Conservation (phyloP, 2,329 filamentous ascomycete genomes). For the Phaeosphaeria sp. region DNA sequence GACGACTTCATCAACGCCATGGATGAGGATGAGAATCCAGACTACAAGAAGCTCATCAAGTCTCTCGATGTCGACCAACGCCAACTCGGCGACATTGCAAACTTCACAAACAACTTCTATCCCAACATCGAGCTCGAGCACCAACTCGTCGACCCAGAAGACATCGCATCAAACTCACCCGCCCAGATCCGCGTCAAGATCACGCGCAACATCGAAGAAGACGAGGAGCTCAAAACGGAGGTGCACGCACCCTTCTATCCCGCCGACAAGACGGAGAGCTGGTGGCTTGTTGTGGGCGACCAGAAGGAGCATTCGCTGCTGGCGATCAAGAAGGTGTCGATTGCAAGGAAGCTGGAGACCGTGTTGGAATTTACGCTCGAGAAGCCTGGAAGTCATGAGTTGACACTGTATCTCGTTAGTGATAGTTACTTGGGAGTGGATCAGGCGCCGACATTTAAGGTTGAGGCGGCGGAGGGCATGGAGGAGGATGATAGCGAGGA, state of each 20-base stretch:
- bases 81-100: conserved; percentile 86
- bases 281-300: conserved; percentile 97
- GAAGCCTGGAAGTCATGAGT: conserved; percentile 79
- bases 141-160: conserved; percentile 79
- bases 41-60: conserved; percentile 79
- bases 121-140: conserved; percentile 94
- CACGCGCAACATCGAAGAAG: conserved; percentile 78
- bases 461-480: conserved; percentile 89
- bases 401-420: conserved; percentile 95
- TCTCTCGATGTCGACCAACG: conserved; percentile 78
- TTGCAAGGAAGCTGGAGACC: conserved; percentile 77
- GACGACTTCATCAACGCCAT: conserved; percentile 99
- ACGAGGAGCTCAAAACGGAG: conserved; percentile 75
- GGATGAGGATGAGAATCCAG: conserved; percentile 89
- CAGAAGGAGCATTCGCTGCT: conserved; percentile 86
- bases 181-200: conserved; percentile 85
- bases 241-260: conserved; percentile 98
- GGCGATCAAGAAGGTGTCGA: conserved; percentile 92
- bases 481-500: conserved; percentile 92
- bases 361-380: conserved; percentile 89
- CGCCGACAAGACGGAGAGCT: conserved; percentile 90
- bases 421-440: conserved; percentile 97
- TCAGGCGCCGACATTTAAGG: conserved; percentile 87
- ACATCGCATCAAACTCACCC: conserved; percentile 79
- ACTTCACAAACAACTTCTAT: conserved; percentile 95